These are phyloP conservation scores for Diaporthe longicolla DNA, from an alignment of 2,329 filamentous ascomycete species.

Conservation along the genomic window DNA sequence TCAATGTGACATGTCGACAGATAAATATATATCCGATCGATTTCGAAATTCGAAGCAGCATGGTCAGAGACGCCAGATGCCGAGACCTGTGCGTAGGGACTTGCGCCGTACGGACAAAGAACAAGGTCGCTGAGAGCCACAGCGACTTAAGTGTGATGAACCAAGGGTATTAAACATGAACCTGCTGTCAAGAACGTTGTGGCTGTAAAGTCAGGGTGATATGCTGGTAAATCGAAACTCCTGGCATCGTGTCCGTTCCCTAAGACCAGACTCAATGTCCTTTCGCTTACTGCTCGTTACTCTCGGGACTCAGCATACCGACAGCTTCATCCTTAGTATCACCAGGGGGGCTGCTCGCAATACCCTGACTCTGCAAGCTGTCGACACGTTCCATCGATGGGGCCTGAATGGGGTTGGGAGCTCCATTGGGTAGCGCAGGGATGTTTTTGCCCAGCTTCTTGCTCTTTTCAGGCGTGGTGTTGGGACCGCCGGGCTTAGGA, in stretches of 20 bases:
- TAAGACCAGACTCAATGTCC: background rate
- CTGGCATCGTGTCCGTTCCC: background rate
- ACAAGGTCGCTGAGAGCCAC: background rate
- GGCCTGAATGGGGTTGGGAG: conserved; percentile 56
- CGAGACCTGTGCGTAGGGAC: background rate
- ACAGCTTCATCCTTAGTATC: conserved; percentile 72
- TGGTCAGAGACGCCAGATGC: background rate
- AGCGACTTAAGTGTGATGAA: background rate
- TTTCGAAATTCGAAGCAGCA: too few species aligned
- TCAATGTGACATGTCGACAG: background rate
- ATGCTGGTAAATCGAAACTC: background rate
- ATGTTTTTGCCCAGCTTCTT: conserved; percentile 66
- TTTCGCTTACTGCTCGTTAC: conserved; percentile 66
- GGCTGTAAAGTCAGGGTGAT: background rate
- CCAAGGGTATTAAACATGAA: background rate
- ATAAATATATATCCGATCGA: background rate
- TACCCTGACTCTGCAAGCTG: conserved; percentile 71
- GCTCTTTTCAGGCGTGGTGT: conserved; percentile 54
- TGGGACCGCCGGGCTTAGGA: conserved; percentile 53
- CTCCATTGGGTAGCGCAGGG: conserved; percentile 53
- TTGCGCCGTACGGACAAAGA: background rate
- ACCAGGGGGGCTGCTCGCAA: conserved; percentile 72
- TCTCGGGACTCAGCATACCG: conserved; percentile 89
- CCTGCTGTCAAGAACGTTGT: background rate
- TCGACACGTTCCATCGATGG: conserved; percentile 71